These are phyloP conservation scores for Paramarasmius palmivorus DNA, from an alignment of 1,284 basidiomycete genomes.

Conservation along the genomic window DNA sequence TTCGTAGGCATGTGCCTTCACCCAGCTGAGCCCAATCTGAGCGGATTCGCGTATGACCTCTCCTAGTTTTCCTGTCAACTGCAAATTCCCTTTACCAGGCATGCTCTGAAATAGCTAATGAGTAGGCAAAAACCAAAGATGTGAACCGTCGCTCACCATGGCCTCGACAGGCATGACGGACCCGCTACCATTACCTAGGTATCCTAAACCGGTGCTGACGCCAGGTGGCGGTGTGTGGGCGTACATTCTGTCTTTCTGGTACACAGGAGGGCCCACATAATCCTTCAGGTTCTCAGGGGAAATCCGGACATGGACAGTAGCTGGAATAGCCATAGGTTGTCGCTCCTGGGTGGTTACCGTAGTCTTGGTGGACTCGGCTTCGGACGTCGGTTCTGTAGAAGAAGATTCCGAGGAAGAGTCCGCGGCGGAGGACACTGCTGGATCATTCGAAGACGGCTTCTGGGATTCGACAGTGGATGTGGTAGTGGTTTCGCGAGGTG, in stretches of 20 bases:
- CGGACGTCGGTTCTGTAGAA: background rate
- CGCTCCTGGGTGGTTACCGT: constrained; percentile 78
- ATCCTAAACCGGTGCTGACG: constrained; percentile 93
- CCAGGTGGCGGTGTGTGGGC: constrained; percentile 82
- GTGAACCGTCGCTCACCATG: constrained; percentile 51
- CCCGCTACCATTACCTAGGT: constrained; percentile 94
- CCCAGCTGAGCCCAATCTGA: constrained; percentile 92
- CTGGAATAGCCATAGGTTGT: constrained; percentile 82
- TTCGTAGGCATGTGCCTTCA: constrained; percentile 87
- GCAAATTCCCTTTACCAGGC: constrained; percentile 89
- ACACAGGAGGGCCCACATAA: constrained; percentile 95
- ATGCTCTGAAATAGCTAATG: constrained; percentile 58
- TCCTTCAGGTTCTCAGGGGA: constrained; percentile 89
- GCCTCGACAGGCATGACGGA: constrained; percentile 98
- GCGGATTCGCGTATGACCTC: constrained; percentile 97
- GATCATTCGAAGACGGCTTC: constrained; percentile 28
- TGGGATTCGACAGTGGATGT: constrained; percentile 38
- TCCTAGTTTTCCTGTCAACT: constrained; percentile 95
- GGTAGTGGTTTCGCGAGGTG: constrained; percentile 16
- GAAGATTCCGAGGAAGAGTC: constrained; percentile 12
- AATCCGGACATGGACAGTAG: constrained; percentile 79
- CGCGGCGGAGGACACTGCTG: constrained; percentile 14
- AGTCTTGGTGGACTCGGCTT: constrained; percentile 23
- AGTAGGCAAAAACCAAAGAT: background rate
- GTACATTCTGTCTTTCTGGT: constrained; percentile 95